Evolutionary conservation across 179 eudicot genomes (phyloP).

Genomic region (Drosera spatulata): DNA sequence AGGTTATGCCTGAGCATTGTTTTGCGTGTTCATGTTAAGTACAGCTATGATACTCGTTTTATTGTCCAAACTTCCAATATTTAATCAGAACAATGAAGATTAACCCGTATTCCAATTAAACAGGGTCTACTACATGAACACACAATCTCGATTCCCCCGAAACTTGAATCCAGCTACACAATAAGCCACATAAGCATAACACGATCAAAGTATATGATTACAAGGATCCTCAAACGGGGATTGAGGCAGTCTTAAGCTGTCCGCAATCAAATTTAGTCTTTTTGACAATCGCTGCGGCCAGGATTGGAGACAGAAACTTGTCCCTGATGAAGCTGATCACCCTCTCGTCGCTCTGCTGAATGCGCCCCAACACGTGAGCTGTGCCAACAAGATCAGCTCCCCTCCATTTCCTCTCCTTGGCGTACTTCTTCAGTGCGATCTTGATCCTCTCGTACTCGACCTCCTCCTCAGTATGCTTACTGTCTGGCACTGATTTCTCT

Average conservation of each 20-base stretch:
- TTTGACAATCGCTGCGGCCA: conserved; percentile 11
- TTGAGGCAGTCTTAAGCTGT: conserved; percentile 6
- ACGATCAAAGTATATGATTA: too few species aligned
- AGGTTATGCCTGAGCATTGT: too few species aligned
- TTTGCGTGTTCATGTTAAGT: too few species aligned
- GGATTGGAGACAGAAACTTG: conserved; percentile 15
- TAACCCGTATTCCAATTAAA: too few species aligned
- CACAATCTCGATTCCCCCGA: background rate
- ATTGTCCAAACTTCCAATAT: too few species aligned
- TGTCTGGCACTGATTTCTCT: background rate
- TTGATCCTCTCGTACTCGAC: conserved; percentile 17
- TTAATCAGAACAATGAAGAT: too few species aligned
- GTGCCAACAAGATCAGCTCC: conserved; percentile 10
- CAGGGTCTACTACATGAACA: background rate
- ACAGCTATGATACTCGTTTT: too few species aligned
- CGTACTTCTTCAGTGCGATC: conserved; percentile 8
- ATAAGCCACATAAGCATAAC: too few species aligned
- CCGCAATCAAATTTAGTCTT: conserved; percentile 31
- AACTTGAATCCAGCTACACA: too few species aligned
- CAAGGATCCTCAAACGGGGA: too few species aligned
- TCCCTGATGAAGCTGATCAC: conserved; percentile 16
- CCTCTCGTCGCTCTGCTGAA: conserved; percentile 5
- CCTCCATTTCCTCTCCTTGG: too few species aligned
- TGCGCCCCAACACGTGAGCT: too few species aligned
- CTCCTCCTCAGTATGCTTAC: background rate